Conservation (phyloP, 2,329 filamentous ascomycete species). For the Calonectria fujianensis region DNA sequence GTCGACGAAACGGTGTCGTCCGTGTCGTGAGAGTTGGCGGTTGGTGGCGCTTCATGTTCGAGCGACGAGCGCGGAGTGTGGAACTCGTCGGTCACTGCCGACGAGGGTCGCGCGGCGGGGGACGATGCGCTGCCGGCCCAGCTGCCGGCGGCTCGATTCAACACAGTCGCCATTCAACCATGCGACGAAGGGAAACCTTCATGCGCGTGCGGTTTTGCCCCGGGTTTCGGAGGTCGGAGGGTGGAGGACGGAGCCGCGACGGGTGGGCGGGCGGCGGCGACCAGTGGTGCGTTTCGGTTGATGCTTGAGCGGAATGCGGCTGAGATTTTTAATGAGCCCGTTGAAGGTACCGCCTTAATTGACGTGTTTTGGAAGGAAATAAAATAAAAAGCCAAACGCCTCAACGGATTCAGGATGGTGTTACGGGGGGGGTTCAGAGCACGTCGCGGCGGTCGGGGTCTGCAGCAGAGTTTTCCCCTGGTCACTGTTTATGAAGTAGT, state of each 20-base stretch:
- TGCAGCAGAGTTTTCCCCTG: constrained; percentile 6
- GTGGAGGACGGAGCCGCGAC: constrained; percentile 19
- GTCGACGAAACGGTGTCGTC: constrained; percentile 51
- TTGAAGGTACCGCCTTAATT: constrained; percentile 3
- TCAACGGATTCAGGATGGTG: background rate
- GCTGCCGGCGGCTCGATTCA: constrained; percentile 53
- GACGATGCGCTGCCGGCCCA: constrained; percentile 47
- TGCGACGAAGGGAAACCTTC: constrained; percentile 45
- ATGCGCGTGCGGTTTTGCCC: constrained; percentile 34
- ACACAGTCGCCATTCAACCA: constrained; percentile 60
- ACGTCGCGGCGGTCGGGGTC: constrained; percentile 24
- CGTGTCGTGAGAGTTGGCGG: constrained; percentile 40
- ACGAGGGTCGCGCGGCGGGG: constrained; percentile 36
- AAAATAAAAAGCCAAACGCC: constrained; percentile 3
- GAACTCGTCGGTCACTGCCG: constrained; percentile 49
- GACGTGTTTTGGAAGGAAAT: background rate
- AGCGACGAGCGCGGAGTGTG: constrained; percentile 55
- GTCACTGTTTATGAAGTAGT: constrained; percentile 30
- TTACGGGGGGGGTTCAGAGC: background rate
- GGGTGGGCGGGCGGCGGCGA: constrained; percentile 9
- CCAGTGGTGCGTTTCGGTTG: constrained; percentile 34
- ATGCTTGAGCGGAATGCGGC: constrained; percentile 23
- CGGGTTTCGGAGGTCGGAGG: constrained; percentile 15
- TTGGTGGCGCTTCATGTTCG: constrained; percentile 43
- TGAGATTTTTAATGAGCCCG: constrained; percentile 10